Conservation (phyloP, 768 basidiomycete species). For the Hirschioporus abietinus region DNA sequence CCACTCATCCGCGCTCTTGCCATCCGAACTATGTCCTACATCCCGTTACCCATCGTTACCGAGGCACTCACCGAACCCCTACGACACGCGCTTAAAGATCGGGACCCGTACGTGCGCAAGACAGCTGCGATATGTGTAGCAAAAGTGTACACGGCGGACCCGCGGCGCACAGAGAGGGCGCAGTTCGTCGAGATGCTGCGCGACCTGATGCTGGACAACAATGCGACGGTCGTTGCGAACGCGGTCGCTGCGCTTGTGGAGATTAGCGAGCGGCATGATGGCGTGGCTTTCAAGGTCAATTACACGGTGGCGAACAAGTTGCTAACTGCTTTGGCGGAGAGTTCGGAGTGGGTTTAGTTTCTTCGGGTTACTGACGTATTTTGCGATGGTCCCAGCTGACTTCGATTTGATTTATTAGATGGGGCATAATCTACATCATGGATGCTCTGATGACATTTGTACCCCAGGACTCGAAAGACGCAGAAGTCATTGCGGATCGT, state of each 20-base stretch:
- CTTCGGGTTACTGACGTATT: slow-evolving; percentile 6
- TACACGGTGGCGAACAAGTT: slow-evolving; percentile 83
- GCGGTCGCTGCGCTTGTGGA: slow-evolving; percentile 96
- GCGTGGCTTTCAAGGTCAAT: slow-evolving; percentile 89
- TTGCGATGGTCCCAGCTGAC: slow-evolving; percentile 8
- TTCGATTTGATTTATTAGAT: slow-evolving; percentile 43
- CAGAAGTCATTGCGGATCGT: slow-evolving; percentile 93
- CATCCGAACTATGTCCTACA: slow-evolving; percentile 99
- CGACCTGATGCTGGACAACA: slow-evolving; percentile 87
- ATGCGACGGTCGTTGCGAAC: slow-evolving; percentile 96
- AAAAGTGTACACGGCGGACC: slow-evolving; percentile 88
- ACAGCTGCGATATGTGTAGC: slow-evolving; percentile 98
- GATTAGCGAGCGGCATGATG: slow-evolving; percentile 92
- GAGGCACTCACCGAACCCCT: slow-evolving; percentile 85
- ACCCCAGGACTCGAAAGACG: slow-evolving; percentile 83
- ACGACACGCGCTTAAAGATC: slow-evolving; percentile 87
- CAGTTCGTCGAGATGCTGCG: slow-evolving; percentile 89
- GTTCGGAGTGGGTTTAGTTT: slow-evolving; percentile 75
- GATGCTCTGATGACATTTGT: slow-evolving; percentile 92
- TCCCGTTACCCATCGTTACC: slow-evolving; percentile 85
- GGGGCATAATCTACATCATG: slow-evolving; percentile 98
- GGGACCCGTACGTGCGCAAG: slow-evolving; percentile 97
- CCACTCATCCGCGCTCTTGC: slow-evolving; percentile 95
- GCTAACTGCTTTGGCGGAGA: slow-evolving; percentile 86
- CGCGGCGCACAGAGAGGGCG: slow-evolving; percentile 77